These are phyloP conservation scores for Mycena rebaudengoi DNA, from an alignment of 768 basidiomycete genomes.

Conservation along the genomic window DNA sequence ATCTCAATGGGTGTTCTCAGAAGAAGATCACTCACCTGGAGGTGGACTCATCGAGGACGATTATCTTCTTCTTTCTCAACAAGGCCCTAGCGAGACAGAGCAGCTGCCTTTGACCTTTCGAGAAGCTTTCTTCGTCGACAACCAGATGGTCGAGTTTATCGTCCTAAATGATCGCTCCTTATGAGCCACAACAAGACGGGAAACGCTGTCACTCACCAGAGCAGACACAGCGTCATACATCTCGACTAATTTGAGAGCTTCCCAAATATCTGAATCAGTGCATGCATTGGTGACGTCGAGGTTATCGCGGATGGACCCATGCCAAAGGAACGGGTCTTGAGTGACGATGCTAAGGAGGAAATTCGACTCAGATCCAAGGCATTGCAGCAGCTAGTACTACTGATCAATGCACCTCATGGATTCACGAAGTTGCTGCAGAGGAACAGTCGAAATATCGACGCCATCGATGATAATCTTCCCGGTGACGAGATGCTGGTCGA, in stretches of 20 bases:
- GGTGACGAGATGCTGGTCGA: slow-evolving; percentile 18
- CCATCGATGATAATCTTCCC: slow-evolving; percentile 10
- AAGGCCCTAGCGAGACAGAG: slow-evolving; percentile 18
- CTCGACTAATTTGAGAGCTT: slow-evolving; percentile 19
- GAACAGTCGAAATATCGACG: slow-evolving; percentile 17
- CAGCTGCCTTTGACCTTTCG: slow-evolving; percentile 16
- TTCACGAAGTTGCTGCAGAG: slow-evolving; percentile 3
- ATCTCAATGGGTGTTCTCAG: background rate
- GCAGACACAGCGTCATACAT: slow-evolving; percentile 20
- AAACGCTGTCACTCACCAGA: background rate
- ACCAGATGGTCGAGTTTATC: slow-evolving; percentile 18
- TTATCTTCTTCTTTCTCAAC: slow-evolving; percentile 13
- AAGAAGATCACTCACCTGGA: slow-evolving; percentile 2
- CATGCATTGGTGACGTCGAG: slow-evolving; percentile 1
- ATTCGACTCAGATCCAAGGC: background rate
- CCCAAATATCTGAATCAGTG: slow-evolving; percentile 14
- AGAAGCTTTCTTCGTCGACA: slow-evolving; percentile 19
- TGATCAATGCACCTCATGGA: slow-evolving; percentile 11
- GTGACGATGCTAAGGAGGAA: slow-evolving; percentile 5
- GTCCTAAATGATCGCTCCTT: slow-evolving; percentile 1
- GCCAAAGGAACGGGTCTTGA: slow-evolving; percentile 17
- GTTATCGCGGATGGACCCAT: slow-evolving; percentile 15
- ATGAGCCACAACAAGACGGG: background rate
- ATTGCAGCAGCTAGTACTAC: background rate
- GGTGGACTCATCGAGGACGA: slow-evolving; percentile 18